A percentile compares a stretch with the other conserved stretches of the same genome.
Evolutionary conservation across 495 filamentous ascomycete species (phyloP).

Genomic region (Penicillium simplicissimum): DNA sequence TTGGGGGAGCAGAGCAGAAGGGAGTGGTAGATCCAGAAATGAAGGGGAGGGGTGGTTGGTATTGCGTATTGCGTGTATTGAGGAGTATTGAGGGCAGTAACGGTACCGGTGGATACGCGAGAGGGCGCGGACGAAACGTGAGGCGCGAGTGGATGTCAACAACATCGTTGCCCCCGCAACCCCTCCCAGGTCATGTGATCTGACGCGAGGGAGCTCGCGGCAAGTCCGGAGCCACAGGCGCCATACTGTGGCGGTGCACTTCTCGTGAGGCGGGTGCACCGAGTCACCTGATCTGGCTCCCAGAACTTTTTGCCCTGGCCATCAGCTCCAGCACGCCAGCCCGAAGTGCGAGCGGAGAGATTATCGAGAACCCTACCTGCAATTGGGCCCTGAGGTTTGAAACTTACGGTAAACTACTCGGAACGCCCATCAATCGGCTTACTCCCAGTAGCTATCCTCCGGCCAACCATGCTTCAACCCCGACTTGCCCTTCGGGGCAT

Average conservation of each 20-base stretch:
- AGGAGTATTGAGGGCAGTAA: background rate
- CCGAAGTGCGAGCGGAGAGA: background rate
- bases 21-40: slow-evolving; percentile 28
- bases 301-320: slow-evolving; percentile 27
- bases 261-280: background rate
- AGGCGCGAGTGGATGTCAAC: slow-evolving; percentile 23
- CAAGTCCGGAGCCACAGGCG: background rate
- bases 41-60: slow-evolving; percentile 24
- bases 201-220: too few relatives aligned
- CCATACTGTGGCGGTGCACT: background rate
- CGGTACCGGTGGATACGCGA: slow-evolving; percentile 29
- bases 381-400: slow-evolving; percentile 4
- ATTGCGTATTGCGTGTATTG: slow-evolving; percentile 9
- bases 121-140: slow-evolving; percentile 25
- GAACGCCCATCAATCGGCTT: slow-evolving; percentile 5
- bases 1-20: background rate
- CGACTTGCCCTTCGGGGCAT: slow-evolving; percentile 56
- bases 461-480: slow-evolving; percentile 62
- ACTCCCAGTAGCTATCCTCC: background rate
- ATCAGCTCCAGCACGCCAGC: background rate
- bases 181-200: background rate
- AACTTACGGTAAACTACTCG: background rate
- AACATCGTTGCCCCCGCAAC: slow-evolving; percentile 26
- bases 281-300: slow-evolving; percentile 15
- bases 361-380: background rate